Evolutionary conservation across 2,329 filamentous ascomycete genomes (phyloP).

Genomic region (Mariannaea sp.): DNA sequence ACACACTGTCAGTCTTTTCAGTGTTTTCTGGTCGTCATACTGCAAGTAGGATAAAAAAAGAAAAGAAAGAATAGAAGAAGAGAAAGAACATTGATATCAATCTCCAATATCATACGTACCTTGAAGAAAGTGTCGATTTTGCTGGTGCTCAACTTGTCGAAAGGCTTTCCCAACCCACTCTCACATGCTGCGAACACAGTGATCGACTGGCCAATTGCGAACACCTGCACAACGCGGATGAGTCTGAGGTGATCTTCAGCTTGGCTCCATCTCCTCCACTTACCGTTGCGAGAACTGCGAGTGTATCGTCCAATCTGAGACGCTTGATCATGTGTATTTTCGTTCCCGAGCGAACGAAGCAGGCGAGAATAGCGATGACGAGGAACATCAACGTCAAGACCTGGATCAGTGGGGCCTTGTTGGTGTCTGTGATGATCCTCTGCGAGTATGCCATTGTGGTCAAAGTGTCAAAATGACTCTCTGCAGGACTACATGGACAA

Average conservation of each 20-base stretch:
- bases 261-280: constrained; percentile 3
- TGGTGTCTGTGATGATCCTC: constrained; percentile 34
- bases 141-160: constrained; percentile 18
- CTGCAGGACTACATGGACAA: background rate
- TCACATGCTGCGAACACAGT: constrained; percentile 29
- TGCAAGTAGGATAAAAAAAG: too few species aligned
- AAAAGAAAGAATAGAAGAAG: too few species aligned
- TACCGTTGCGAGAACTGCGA: constrained; percentile 35
- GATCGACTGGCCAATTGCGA: constrained; percentile 32
- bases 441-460: constrained; percentile 32
- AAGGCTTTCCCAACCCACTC: constrained; percentile 32
- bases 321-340: constrained; percentile 40
- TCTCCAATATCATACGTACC: constrained; percentile 21
- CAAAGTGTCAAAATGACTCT: background rate
- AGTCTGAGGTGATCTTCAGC: background rate
- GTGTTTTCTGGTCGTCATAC: too few species aligned
- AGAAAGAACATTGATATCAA: too few species aligned
- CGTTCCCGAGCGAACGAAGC: constrained; percentile 34
- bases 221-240: constrained; percentile 18
- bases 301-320: constrained; percentile 34
- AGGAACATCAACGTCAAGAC: constrained; percentile 40
- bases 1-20: constrained; percentile 4
- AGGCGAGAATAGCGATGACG: constrained; percentile 36
- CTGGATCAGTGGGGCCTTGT: constrained; percentile 40
- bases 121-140: constrained; percentile 33